Conservation (phyloP, 768 basidiomycete genomes). For the Boletus patriciae region DNA sequence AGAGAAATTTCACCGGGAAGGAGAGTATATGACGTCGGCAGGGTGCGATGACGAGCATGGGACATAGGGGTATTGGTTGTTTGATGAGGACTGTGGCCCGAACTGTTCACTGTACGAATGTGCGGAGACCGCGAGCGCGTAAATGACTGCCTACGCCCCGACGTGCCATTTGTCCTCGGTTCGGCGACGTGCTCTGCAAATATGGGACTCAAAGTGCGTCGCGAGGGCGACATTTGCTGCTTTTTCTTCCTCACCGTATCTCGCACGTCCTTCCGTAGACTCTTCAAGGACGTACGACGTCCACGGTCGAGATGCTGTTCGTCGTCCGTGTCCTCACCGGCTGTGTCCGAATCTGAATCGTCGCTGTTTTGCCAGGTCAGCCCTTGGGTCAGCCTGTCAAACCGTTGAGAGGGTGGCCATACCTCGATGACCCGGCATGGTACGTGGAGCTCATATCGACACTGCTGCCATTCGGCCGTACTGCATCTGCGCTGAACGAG, state of each 20-base stretch:
- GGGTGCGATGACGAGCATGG: slow-evolving; percentile 42
- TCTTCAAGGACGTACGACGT: slow-evolving; percentile 37
- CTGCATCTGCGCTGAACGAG: slow-evolving; percentile 21
- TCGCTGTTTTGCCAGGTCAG: slow-evolving; percentile 40
- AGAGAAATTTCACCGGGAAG: slow-evolving; percentile 52
- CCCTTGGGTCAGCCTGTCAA: slow-evolving; percentile 20
- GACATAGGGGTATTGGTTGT: slow-evolving; percentile 42
- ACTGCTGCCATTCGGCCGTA: slow-evolving; percentile 31
- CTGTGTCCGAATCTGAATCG: slow-evolving; percentile 50
- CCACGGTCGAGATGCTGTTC: slow-evolving; percentile 45
- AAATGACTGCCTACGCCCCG: slow-evolving; percentile 48
- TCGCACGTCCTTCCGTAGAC: slow-evolving; percentile 28
- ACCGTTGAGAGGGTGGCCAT: slow-evolving; percentile 19
- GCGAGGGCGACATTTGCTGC: slow-evolving; percentile 26
- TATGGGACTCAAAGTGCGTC: slow-evolving; percentile 25
- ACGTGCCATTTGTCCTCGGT: slow-evolving; percentile 36
- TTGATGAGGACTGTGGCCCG: slow-evolving; percentile 38
- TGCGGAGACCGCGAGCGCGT: slow-evolving; percentile 75
- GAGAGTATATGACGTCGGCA: slow-evolving; percentile 30
- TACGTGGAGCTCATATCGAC: slow-evolving; percentile 85
- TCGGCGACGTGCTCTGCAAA: slow-evolving; percentile 30
- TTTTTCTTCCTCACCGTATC: slow-evolving; percentile 31
- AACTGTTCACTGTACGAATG: slow-evolving; percentile 35
- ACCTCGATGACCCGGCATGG: slow-evolving; percentile 83
- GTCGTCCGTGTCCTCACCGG: slow-evolving; percentile 61